Base-by-base conservation (phyloP, 2,329 filamentous ascomycete species). In the Aureobasidium pullulans region DNA sequence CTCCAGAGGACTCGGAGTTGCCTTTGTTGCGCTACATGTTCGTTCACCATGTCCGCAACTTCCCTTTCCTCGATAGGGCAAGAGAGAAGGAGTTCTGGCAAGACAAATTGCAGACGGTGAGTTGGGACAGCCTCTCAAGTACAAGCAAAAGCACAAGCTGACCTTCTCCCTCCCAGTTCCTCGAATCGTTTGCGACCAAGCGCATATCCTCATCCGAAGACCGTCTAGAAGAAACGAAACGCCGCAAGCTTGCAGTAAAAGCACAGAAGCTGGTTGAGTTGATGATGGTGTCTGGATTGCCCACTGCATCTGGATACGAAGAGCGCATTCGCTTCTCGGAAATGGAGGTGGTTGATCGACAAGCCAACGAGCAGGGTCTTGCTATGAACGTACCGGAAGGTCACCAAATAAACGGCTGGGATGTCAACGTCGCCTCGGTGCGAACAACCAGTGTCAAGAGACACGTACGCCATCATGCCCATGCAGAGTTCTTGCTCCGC, bases 41-140 rank as follows among this genome's bases (percentile, higher is more conserved):
- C 71, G 94, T 97, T 58, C 88, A 97, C 71, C 92, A 97, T 85
- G 85, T 99, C 61, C 90, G 94, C 69, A 95, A 97, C 68, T 99
- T 99, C 68, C 94, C 94, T 1, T 99, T 99, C 70, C 83, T 99
- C 64, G 91, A 99, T 75, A 90, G 96, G 79, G 94, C 94, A 23
- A 88, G 85, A 69, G 94, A 99, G 81, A 96, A 97, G 81, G 94
- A 99, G 75, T 99, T 99, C 70, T 99, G 94, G 94, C 94, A 99
- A 76, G 91, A 97, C 71, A 97, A 96, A 73, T 79, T 99, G 62
- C 94, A 99, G 78, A 84, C 92, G 70, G 90, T 96, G 76, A 66
- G 88, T 85, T 59, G 47, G 39, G 8, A 39, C 47, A 43, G 19
- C 62, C 53, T 16, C n/a, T 1, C 23, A n/a, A 31, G 10, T 8